Evolutionary conservation across 768 basidiomycete species (phyloP), one percentile per base, ranked within the genome.

Genomic region (Rhizopogon vinicolor): DNA sequence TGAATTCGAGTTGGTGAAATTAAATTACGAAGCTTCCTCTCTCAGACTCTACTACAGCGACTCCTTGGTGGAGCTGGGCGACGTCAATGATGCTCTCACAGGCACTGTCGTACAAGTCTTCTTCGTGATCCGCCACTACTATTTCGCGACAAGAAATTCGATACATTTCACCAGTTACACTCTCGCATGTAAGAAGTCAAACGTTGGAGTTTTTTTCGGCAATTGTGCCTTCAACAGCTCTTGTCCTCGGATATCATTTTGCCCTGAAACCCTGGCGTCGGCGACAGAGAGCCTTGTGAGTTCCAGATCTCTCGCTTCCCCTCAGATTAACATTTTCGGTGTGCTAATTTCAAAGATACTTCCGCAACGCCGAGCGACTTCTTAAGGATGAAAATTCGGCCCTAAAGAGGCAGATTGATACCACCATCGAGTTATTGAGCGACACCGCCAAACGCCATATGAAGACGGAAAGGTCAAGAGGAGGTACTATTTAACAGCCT

Each of bases 371-470:
- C 37, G 81, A 85, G 52, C 80, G 78, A 58, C 79, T 79, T 41
- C 71, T 84, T 54, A 75, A 81, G 51, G 86, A 91, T 55, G 83
- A 85, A 65, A 82, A 86, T 58, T 77, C 79, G 10, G 84, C 82
- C 63, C 71, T 82, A 60, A 75, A 79, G 63, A 77, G 79, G 63
- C 83, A 90, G 67, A 82, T 83, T 45, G 79, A 84, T 58, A 82
- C 86, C 7, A 84, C 84, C 7, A 70, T 77, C 56, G 71, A 69
- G 52, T 70, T 95, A 44, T 78, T 96, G 61, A 79, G 78, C 59
- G 86, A 91, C 54, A 76, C 80, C 14, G 89, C 88, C 13, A 76
- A 75, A 65, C 82, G 81, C 62, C 86, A 84, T 63, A 77, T 76
- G 57, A 77, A 83, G 37, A 69, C 77, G 25, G 91, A 95, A 69